Evolutionary conservation across 768 basidiomycete genomes (phyloP).

Genomic region (Suillus paluster): DNA sequence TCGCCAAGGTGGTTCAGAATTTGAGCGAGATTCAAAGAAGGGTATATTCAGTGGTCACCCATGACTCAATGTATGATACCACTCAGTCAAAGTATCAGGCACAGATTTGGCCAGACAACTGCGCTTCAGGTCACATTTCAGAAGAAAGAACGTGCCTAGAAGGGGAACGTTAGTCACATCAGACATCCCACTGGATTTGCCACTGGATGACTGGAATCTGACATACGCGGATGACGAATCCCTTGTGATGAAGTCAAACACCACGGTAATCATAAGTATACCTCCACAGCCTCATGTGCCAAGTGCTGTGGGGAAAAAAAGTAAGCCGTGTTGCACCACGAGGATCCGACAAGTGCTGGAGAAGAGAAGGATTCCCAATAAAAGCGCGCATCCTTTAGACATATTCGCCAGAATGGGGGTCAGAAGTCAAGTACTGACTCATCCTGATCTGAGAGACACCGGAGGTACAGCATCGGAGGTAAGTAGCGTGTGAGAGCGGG

Average conservation of each 20-base stretch:
- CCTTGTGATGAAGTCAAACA: not conserved
- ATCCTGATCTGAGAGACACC: not conserved
- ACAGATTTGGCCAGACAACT: not conserved
- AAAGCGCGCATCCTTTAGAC: not conserved
- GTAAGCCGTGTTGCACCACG: not conserved
- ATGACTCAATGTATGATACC: not conserved
- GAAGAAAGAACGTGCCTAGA: not conserved
- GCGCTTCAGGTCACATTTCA: not conserved
- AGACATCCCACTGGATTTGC: not conserved
- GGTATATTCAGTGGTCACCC: slow-evolving; percentile 1
- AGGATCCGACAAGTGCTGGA: not conserved
- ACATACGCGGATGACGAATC: not conserved
- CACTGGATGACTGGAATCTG: slow-evolving; percentile 2
- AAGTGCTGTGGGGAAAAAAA: not conserved
- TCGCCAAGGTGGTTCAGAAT: not conserved
- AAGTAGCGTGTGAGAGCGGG: not conserved
- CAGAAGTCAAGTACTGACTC: too few relatives aligned
- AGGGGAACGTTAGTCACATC: slow-evolving; percentile 1
- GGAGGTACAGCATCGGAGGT: slow-evolving; percentile 6
- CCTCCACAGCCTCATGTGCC: not conserved
- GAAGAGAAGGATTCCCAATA: not conserved
- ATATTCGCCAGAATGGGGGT: not conserved
- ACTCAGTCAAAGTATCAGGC: not conserved
- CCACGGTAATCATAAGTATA: not conserved
- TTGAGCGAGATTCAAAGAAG: slow-evolving; percentile 1